Evolutionary conservation across 768 basidiomycete genomes (phyloP), one percentile per base, ranked within the genome.

Genomic region (Psilocybe sp.): DNA sequence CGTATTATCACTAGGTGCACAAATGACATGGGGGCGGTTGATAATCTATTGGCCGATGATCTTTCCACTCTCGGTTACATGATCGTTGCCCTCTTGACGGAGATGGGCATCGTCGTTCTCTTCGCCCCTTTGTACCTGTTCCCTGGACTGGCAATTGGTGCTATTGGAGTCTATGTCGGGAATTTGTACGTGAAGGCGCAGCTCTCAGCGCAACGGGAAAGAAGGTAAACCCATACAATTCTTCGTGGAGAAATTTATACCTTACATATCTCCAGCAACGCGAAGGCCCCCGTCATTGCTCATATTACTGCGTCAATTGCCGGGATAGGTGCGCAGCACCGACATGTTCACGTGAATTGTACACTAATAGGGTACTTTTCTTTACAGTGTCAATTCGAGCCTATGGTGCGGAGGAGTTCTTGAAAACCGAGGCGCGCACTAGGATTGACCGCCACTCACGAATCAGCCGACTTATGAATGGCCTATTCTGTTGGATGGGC

Each of bases 291-390:
- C 75, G 80, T 79, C 69, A 48, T 70, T 72, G 14, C 4, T 40
- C 72, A 70, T 50, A 75, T 87, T 52, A 78, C 79, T 11, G 79
- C 84, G 35, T 74, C 82, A 1, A 76, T 85, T 34, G 66, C 73
- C 46, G 86, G 84, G 9, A 56, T 85, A 23, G 66, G 74, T 73
- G 69, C 47, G 69, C 49, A 36, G 13, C 7, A 4, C 19, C 9
- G n/a, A 4, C 23, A 28, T 28, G 14, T 38, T 40, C 10, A 16
- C 33, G 37, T 32, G 13, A 7, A 10, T 9, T 39, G 54, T 34
- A 31, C 31, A 40, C 18, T 28, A 28, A 28, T 10, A 19, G 3
- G 18, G 15, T 36, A 33, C 18, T 36, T 11, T 28, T 28, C 7
- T 28, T 28, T 7, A 19, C 44, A 75, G 75, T 66, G 14, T 75